A percentile compares a stretch with the other conserved stretches of the same genome.
phyloP scores from a whole-genome alignment of 495 filamentous ascomycete species.

The Daldinia decipiens region DNA sequence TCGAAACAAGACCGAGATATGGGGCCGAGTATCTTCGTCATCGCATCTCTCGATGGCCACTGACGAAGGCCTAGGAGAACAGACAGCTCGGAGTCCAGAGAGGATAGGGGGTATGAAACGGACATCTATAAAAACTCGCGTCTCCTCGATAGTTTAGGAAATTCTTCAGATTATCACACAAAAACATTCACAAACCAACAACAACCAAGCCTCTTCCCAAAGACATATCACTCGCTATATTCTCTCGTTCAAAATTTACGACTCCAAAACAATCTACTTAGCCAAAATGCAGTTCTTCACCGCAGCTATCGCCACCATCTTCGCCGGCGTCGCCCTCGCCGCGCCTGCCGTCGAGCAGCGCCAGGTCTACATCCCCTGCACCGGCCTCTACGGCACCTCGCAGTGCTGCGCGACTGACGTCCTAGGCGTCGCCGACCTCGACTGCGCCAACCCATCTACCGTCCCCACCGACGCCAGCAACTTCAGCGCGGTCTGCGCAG shows the following conservation, averaged over 20 bases:
- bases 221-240: conserved; percentile 7
- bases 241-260: conserved; percentile 7
- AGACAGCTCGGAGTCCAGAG: not conserved
- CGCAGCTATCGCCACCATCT: conserved; percentile 23
- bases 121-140: not conserved
- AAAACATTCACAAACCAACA: not conserved
- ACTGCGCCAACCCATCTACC: conserved; percentile 53
- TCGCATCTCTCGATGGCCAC: conserved; percentile 11
- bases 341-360: conserved; percentile 42
- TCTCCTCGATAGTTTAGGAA: not conserved
- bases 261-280: not conserved
- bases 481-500: conserved; percentile 51
- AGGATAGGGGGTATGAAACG: conserved; percentile 12
- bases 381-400: conserved; percentile 53
- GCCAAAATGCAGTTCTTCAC: conserved; percentile 45
- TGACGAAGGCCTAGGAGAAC: conserved; percentile 4
- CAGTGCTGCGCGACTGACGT: conserved; percentile 59
- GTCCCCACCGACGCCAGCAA: conserved; percentile 43
- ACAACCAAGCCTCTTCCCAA: conserved; percentile 1
- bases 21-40: not conserved
- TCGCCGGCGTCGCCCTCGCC: conserved; percentile 40
- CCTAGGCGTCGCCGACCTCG: conserved; percentile 54
- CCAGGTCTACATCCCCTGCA: conserved; percentile 52
- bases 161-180: not conserved
- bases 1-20: conserved; percentile 20